These are phyloP conservation scores for Monsonia emarginata DNA, from an alignment of 441 rosid genomes.

Conservation along the genomic window DNA sequence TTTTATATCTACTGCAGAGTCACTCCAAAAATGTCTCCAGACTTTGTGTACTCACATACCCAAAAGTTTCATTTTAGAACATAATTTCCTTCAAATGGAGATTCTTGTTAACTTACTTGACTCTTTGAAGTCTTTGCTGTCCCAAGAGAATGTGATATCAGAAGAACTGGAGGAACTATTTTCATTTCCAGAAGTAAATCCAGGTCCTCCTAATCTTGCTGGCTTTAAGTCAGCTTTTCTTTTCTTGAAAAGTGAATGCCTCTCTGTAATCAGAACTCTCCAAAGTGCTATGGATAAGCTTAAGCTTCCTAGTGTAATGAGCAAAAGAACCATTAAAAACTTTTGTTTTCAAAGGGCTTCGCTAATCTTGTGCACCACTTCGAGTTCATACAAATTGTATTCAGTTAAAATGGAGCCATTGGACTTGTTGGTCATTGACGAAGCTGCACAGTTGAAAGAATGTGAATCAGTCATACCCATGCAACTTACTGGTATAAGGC, in stretches of 20 bases:
- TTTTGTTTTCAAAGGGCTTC: constrained; percentile 14
- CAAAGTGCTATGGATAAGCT: constrained; percentile 11
- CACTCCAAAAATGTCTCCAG: constrained; percentile 8
- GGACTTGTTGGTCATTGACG: constrained; percentile 16
- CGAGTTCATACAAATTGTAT: constrained; percentile 15
- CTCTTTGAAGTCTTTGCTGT: constrained; percentile 1
- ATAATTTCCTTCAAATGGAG: not conserved
- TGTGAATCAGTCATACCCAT: constrained; percentile 20
- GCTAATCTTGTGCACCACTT: constrained; percentile 18
- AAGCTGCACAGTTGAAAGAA: constrained; percentile 23
- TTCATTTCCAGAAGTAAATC: not conserved
- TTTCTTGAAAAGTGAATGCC: constrained; percentile 12
- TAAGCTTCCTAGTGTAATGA: not conserved
- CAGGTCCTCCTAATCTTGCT: not conserved
- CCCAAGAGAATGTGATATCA: constrained; percentile 4
- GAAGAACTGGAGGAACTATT: constrained; percentile 7
- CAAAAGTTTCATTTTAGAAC: constrained; percentile 1
- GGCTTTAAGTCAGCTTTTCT: not conserved
- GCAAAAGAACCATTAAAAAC: not conserved
- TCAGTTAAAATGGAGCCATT: constrained; percentile 4
- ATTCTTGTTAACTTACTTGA: constrained; percentile 6
- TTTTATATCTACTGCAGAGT: constrained; percentile 1
- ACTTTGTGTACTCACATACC: constrained; percentile 14
- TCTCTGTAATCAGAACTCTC: constrained; percentile 8
- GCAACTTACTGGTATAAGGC: constrained; percentile 16